phyloP scores from a whole-genome alignment of 2,329 filamentous ascomycete genomes.

The Thielaviopsis cerberus region DNA sequence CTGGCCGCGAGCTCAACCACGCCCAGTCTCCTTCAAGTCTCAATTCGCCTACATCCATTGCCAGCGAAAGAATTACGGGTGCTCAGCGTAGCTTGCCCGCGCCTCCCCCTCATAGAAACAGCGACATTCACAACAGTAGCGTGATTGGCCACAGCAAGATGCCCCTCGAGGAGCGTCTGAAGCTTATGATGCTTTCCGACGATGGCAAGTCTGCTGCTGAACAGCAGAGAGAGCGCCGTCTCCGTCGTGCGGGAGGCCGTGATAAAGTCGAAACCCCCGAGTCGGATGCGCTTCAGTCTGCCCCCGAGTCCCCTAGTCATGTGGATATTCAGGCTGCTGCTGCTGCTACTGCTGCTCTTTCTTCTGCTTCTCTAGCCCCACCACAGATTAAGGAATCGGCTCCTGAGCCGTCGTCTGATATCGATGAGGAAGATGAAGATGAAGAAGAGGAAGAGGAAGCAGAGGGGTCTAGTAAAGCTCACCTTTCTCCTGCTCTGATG shows the following conservation, averaged over 20 bases:
- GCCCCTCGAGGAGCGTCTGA: slow-evolving; percentile 69
- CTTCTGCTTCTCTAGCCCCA: neutral
- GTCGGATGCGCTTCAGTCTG: slow-evolving; percentile 6
- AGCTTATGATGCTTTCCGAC: slow-evolving; percentile 73
- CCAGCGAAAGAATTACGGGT: slow-evolving; percentile 51
- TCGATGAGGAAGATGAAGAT: neutral
- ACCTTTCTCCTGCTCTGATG: neutral
- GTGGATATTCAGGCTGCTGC: slow-evolving; percentile 4
- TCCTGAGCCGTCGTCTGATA: neutral
- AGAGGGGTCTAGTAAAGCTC: neutral
- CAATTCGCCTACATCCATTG: slow-evolving; percentile 38
- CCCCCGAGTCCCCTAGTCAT: neutral
- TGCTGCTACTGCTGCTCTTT: neutral
- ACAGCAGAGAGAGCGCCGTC: slow-evolving; percentile 48
- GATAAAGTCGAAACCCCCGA: slow-evolving; percentile 19
- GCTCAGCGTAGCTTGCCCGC: slow-evolving; percentile 52
- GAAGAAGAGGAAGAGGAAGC: neutral
- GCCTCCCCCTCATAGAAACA: slow-evolving; percentile 53
- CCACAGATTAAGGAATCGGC: neutral
- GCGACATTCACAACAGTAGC: slow-evolving; percentile 47
- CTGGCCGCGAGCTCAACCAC: slow-evolving; percentile 29
- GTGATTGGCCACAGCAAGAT: slow-evolving; percentile 53
- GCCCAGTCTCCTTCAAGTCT: slow-evolving; percentile 11
- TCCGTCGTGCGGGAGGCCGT: slow-evolving; percentile 41
- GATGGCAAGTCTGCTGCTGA: slow-evolving; percentile 44